Conservation (phyloP, 495 filamentous ascomycete species). For the Lasiosphaeria miniovina region DNA sequence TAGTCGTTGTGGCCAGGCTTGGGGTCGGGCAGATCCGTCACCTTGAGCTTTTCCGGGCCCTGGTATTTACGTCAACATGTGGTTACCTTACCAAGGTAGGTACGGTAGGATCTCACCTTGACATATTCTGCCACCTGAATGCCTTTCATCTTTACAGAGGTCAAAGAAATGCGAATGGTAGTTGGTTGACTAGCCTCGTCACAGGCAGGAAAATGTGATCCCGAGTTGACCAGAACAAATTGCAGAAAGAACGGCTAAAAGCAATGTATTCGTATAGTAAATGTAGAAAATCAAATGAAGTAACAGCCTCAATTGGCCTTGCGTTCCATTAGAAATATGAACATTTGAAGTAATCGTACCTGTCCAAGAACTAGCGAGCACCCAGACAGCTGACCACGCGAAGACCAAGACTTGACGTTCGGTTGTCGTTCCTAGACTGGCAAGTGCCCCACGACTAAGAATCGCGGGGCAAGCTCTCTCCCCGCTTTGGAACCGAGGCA, state of each 20-base stretch:
- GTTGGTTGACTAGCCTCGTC: not conserved
- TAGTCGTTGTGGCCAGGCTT: conserved; percentile 69
- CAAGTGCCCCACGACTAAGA: no score
- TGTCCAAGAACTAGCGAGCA: no score
- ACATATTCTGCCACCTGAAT: conserved; percentile 83
- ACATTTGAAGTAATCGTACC: no score
- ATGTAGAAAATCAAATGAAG: no score
- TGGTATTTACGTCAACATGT: conserved; percentile 29
- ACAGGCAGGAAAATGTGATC: not conserved
- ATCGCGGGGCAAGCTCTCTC: no score
- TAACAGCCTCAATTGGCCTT: not conserved
- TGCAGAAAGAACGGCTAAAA: conserved; percentile 1
- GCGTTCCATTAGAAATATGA: not conserved
- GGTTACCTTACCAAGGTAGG: not conserved
- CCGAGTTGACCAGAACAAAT: not conserved
- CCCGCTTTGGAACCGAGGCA: no score
- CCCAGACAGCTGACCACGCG: no score
- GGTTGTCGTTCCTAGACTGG: no score
- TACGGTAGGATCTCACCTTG: conserved; percentile 45
- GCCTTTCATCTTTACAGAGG: conserved; percentile 61
- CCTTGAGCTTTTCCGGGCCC: conserved; percentile 75
- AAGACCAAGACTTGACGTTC: no score
- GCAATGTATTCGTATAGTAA: not conserved
- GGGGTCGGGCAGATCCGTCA: conserved; percentile 70
- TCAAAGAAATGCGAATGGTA: not conserved